These are phyloP conservation scores for Neurospora crassa DNA, from an alignment of 2,329 filamentous ascomycete species.

Conservation along the genomic window DNA sequence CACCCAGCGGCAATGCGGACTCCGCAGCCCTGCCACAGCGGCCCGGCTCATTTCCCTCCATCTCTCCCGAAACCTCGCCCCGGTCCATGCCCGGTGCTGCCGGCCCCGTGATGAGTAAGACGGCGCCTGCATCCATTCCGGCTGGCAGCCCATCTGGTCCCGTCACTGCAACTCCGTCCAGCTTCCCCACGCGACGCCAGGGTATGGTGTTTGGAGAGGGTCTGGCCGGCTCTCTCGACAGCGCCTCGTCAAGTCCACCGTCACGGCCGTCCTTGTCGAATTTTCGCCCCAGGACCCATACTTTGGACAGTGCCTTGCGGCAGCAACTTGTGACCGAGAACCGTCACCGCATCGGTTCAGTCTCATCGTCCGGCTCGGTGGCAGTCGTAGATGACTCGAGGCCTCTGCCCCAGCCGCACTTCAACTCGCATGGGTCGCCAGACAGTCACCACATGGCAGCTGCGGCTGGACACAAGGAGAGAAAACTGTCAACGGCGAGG, in stretches of 20 bases:
- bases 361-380: constrained; percentile 53
- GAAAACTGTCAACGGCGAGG: constrained; percentile 30
- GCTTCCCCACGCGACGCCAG: constrained; percentile 33
- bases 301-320: constrained; percentile 46
- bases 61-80: constrained; percentile 37
- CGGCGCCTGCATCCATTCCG: constrained; percentile 4
- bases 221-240: constrained; percentile 41
- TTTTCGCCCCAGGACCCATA: constrained; percentile 46
- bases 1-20: constrained; percentile 14
- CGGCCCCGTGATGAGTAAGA: constrained; percentile 10
- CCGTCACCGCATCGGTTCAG: constrained; percentile 59
- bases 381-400: constrained; percentile 38
- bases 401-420: constrained; percentile 27
- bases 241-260: constrained; percentile 32
- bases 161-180: background rate
- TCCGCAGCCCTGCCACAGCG: constrained; percentile 10
- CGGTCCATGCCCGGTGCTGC: constrained; percentile 30
- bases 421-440: constrained; percentile 27
- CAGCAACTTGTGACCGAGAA: constrained; percentile 37
- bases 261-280: constrained; percentile 23
- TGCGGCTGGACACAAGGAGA: constrained; percentile 32
- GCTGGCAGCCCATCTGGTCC: background rate
- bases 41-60: constrained; percentile 24
- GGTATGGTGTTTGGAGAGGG: constrained; percentile 53
- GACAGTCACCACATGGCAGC: constrained; percentile 26